phyloP scores from a whole-genome alignment of 2,329 filamentous ascomycete genomes.

The Aspergillus sp. region DNA sequence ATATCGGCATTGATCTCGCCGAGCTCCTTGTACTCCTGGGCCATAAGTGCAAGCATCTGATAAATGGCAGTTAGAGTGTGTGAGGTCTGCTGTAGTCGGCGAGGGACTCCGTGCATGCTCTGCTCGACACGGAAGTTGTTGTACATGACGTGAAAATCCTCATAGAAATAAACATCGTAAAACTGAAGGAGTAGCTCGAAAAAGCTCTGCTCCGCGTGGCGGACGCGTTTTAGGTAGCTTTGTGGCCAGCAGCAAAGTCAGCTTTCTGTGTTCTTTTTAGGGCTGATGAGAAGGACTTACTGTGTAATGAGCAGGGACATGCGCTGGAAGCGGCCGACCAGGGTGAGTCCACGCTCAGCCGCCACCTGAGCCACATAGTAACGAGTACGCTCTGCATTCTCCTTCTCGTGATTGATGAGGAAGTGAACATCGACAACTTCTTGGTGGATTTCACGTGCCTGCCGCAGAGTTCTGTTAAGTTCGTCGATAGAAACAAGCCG shows the following conservation, averaged over 20 bases:
- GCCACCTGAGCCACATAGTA: constrained; percentile 13
- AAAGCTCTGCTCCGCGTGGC: constrained; percentile 20
- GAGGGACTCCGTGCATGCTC: background rate
- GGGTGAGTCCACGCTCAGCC: constrained; percentile 1
- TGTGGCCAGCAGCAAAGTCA: background rate
- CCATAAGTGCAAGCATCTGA: background rate
- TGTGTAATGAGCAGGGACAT: constrained; percentile 18
- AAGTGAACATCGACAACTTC: constrained; percentile 18
- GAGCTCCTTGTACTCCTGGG: background rate
- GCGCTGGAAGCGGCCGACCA: constrained; percentile 16
- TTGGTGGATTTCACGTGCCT: constrained; percentile 14
- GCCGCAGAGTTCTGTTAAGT: constrained; percentile 6
- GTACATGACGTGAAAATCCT: constrained; percentile 20
- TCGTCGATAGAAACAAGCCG: constrained; percentile 14
- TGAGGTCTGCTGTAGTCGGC: background rate
- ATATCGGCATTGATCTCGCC: background rate
- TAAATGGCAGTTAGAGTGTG: background rate
- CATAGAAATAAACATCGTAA: constrained; percentile 29
- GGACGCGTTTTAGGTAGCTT: constrained; percentile 23
- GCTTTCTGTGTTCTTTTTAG: background rate
- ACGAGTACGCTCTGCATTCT: constrained; percentile 7
- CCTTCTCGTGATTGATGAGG: constrained; percentile 14
- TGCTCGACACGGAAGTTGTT: constrained; percentile 17
- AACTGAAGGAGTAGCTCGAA: constrained; percentile 24
- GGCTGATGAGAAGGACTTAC: constrained; percentile 17